Evolutionary conservation across 78 protist species (phyloP), one percentile per base, ranked within the genome.

Genomic region (Paratrimastix pyriformis): DNA sequence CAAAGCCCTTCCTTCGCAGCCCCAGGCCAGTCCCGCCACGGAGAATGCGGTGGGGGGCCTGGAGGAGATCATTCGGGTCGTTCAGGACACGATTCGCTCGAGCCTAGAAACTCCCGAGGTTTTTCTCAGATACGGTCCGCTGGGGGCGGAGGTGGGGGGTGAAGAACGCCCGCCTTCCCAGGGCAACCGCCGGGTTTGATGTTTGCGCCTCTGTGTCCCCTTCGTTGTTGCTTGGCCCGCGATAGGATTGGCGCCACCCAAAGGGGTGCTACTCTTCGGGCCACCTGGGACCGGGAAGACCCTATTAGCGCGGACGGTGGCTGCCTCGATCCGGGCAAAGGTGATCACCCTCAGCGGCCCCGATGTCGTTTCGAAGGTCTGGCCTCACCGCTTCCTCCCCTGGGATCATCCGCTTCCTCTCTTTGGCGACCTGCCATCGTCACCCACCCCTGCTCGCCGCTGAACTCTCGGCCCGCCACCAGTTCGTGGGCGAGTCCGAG

Each of bases 251-350:
- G 32, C 42, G 6, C 74, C 83, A 2, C 80, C 83, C 39, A 65
- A 62, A 18, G 84, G 85, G 30, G 66, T 84, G 13, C 66, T 84
- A 2, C 75, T 84, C n/a, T 78, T 68, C 72, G 87, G 84, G 29
- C 85, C 85, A 2, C 88, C 88, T 5, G 88, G 83, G 38, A 65
- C 65, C 35, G 66, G 79, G 24, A 79, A 79, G 52, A 79, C 83
- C 8, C 5, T 79, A 4, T 13, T 72, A 4, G 83, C 83, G 26
- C 40, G 69, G 52, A 78, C 83, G n/a, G 24, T 71, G 42, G 83
- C 83, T 13, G 7, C 68, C 35, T 66, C 68, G 35, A 43, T 66
- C 24, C 21, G 32, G 3, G 8, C 69, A 40, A 39, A 44, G 30
- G 68, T 79, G 15, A 33, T 79, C 32, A 15, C 62, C 2, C 43